Conservation (phyloP, 2,329 filamentous ascomycete species). For the Ophiostoma fasciatum region DNA sequence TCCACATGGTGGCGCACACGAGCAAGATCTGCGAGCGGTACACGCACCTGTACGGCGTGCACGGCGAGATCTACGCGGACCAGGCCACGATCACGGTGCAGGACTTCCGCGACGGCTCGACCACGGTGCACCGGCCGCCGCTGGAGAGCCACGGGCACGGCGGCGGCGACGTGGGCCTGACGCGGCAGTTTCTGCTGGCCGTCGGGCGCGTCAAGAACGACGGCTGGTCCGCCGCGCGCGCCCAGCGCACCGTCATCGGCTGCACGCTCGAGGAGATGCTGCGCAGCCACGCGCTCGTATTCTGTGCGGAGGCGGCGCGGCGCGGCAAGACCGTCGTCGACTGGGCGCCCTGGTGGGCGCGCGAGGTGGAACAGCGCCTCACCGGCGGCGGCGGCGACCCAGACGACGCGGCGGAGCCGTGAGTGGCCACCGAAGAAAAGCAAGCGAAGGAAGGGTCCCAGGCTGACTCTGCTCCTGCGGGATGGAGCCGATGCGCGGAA, state of each 20-base stretch:
- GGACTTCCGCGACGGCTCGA: conserved; percentile 47
- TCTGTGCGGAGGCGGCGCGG: conserved; percentile 83
- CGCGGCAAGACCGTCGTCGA: conserved; percentile 52
- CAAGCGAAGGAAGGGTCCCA: too few relatives aligned
- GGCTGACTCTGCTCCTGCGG: too few relatives aligned
- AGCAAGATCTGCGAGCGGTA: conserved; percentile 75
- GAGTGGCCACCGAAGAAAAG: too few relatives aligned
- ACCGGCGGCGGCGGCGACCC: too few relatives aligned
- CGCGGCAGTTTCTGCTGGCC: conserved; percentile 68
- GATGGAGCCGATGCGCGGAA: too few relatives aligned
- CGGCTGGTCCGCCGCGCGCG: conserved; percentile 48
- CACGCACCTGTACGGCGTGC: conserved; percentile 71
- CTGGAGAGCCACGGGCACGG: conserved; percentile 49
- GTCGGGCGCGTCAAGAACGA: conserved; percentile 65
- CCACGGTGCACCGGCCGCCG: conserved; percentile 42
- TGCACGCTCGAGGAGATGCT: conserved; percentile 77
- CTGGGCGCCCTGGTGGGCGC: conserved; percentile 64
- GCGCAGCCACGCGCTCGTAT: conserved; percentile 83
- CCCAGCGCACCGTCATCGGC: conserved; percentile 63
- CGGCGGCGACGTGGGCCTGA: conserved; percentile 67
- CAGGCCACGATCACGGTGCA: conserved; percentile 61
- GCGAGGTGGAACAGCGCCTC: conserved; percentile 37
- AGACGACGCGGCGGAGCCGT: too few relatives aligned
- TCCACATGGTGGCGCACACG: conserved; percentile 91
- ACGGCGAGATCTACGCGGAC: conserved; percentile 79